Evolutionary conservation across 768 basidiomycete genomes (phyloP), one percentile per base, ranked within the genome.

Genomic region (Termitomyces eurrhizus): DNA sequence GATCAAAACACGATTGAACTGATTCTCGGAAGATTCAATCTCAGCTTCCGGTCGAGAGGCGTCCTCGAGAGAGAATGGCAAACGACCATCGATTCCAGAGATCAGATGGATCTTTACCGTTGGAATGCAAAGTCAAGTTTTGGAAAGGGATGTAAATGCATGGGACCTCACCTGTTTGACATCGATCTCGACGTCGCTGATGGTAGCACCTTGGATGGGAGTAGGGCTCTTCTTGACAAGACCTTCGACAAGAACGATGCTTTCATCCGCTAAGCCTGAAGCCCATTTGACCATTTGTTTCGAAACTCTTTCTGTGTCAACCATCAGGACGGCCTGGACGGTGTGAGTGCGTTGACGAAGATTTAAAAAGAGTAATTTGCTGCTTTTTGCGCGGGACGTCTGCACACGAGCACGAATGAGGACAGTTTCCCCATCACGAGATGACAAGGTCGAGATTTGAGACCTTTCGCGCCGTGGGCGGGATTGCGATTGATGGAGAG

Each of bases 201-300:
- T 83, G 7, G 87, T 89, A 42, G 93, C 93, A 65, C 92, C 93
- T 78, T 96, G 96, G 76, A 99, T 92, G n/a, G 78, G 80, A 68
- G 91, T 90, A 1, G 85, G 87, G 37, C 88, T 85, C 73, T 85
- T 88, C 71, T 87, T 84, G 46, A 95, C 90, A 56, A 79, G 69
- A 42, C 94, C 96, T 74, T 95, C 89, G 6, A 96, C 89, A 26
- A 95, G 84, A 6, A 98, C 89, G 68, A 99, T 95, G 60, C 89
- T 92, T 77, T 99, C 97, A 67, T 84, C 83, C 32, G 88, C 78
- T 53, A 98, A 75, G 29, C 83, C 70, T 21, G 87, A 86, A 18
- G 88, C 84, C 90, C 91, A 98, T 75, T 94, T 97, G 42, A 94
- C 85, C 97, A 99, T 99, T 72, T 96, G 95, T 75, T 95, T 98